Percentiles rank a stretch among this genome's conserved stretches.
These are phyloP conservation scores for Ceratocystis cacaofunesta DNA, from an alignment of 2,329 filamentous ascomycete genomes.

Conservation along the genomic window DNA sequence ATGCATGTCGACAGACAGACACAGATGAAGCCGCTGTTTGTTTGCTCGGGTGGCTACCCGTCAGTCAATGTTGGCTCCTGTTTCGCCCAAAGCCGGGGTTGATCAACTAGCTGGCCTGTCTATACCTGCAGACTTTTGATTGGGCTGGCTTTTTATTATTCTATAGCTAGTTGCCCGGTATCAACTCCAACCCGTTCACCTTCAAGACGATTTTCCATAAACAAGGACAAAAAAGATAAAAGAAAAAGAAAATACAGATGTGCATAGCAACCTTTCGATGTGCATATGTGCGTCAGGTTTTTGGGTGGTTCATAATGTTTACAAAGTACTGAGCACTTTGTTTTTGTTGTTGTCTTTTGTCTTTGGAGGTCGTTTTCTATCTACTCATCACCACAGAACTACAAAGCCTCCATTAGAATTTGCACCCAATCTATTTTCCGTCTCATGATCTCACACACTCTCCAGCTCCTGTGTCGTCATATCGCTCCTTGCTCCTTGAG, in stretches of 20 bases:
- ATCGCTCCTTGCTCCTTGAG: neutral
- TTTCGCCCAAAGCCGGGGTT: neutral
- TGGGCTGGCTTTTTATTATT: neutral
- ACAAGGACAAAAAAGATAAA: neutral
- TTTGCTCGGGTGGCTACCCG: slow-evolving; percentile 5
- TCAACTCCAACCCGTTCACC: neutral
- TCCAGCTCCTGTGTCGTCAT: neutral
- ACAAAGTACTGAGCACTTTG: neutral
- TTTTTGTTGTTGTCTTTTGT: neutral
- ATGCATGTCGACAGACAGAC: slow-evolving; percentile 2
- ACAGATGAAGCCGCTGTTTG: neutral
- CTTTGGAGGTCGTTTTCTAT: neutral
- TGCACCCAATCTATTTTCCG: neutral
- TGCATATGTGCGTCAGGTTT: neutral
- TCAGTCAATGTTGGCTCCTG: neutral
- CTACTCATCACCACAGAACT: neutral
- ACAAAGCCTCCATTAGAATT: neutral
- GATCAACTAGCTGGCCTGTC: neutral
- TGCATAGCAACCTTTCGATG: neutral
- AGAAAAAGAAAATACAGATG: neutral
- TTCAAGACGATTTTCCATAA: neutral
- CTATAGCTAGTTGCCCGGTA: neutral
- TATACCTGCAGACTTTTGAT: neutral
- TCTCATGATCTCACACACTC: neutral
- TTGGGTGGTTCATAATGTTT: neutral